Evolutionary conservation across 1,284 basidiomycete genomes (phyloP), one percentile per base, ranked within the genome.

Genomic region (Sanguinoderma infundibulare): DNA sequence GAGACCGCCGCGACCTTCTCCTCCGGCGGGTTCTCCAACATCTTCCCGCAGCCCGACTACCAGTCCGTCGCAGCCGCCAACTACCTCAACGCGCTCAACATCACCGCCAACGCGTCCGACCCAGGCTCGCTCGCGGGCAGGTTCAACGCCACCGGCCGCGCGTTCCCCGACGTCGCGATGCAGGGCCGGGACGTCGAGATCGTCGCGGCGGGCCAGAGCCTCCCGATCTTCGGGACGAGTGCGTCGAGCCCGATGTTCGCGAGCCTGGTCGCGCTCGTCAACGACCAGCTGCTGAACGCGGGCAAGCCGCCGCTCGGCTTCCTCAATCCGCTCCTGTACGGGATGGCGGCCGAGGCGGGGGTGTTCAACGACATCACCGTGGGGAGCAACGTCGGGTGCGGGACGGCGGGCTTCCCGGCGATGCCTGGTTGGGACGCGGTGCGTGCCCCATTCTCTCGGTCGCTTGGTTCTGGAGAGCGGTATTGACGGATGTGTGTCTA

Each of bases 301-400:
- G 81, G 81, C 44, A 79, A 81, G 69, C 44, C 78, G 3, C 72
- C 83, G 3, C 78, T 88, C 22, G 87, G 87, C 0, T 88, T 87
- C 75, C 73, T 89, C 50, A 87, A 89, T 67, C 86, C 85, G 0
- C 74, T 85, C n/a, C 72, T 87, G 53, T 87, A 87, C 68, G 78
- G 80, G 0, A 42, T 20, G 8, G 44, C 36, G 6, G 77, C 69
- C 1, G 79, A 77, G 12, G 68, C 71, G 0, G 66, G 70, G 5
- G 84, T 80, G 17, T 39, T 89, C 68, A 87, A 83, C 65, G 87
- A 89, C 67, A 87, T 89, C 64, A 81, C 76, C 0, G 80, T 81
- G 9, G 86, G 87, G 3, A 70, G 62, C 46, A 75, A 74, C 55
- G 71, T 73, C 7, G 74, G 74, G 17, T 75, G 74, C 50, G 64